These are phyloP conservation scores for Corchorus olitorius DNA, from an alignment of 345 rosid genomes.

Conservation along the genomic window DNA sequence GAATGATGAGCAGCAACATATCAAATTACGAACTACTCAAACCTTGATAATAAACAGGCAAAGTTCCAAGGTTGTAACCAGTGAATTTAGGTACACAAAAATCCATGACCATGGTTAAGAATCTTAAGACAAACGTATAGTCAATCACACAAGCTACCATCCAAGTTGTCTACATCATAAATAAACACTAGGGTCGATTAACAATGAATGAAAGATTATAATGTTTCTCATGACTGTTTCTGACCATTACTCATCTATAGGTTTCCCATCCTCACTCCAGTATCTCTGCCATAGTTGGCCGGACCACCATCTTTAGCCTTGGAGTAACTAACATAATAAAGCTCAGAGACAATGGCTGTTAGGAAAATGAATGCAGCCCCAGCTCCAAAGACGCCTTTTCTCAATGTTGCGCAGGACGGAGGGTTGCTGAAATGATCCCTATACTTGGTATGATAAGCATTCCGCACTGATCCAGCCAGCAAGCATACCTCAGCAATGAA, in stretches of 20 bases:
- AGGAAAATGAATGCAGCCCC: conserved; percentile 82
- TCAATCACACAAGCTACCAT: neutral
- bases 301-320: conserved; percentile 42
- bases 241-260: conserved; percentile 32
- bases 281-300: conserved; percentile 43
- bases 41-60: neutral
- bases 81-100: neutral
- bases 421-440: conserved; percentile 27
- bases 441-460: conserved; percentile 87
- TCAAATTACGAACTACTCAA: neutral
- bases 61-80: neutral
- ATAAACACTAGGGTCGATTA: conserved; percentile 14
- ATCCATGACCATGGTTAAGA: neutral
- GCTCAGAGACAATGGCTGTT: conserved; percentile 76
- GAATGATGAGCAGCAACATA: no score
- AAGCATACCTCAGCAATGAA: conserved; percentile 81
- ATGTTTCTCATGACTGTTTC: neutral
- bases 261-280: conserved; percentile 78
- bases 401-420: conserved; percentile 54
- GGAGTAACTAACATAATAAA: conserved; percentile 73
- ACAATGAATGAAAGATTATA: conserved; percentile 11
- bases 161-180: neutral
- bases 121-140: neutral
- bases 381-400: conserved; percentile 89
- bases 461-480: conserved; percentile 80